Base-by-base conservation (phyloP, 2,329 filamentous ascomycete species). In the Colletotrichum sp. region DNA sequence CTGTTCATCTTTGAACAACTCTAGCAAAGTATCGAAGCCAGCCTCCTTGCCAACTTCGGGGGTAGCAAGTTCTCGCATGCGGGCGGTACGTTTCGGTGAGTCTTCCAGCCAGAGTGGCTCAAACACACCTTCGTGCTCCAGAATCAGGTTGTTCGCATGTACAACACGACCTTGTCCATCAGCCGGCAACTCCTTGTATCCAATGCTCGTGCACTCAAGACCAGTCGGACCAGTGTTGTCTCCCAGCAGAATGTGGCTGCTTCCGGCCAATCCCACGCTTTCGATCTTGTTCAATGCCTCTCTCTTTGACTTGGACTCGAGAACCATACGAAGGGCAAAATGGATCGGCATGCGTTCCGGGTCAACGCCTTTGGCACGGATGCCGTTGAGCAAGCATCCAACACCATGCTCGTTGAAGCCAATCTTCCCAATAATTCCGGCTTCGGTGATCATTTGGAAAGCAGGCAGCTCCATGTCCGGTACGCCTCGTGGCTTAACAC, bases 351-450 rank as follows among this genome's bases (percentile, higher is more conserved):
- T 43, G 2, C 38, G 38, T 48, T 66, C 26, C 21, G 63, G 63
- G 26, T 21, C 28, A 16, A 66, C 38, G 10, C 63, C 63, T 26
- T 28, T 66, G 63, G 63, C 63, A 14, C 63, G 63, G 63, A 66
- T 66, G 24, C 63, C 63, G 24, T 66, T 66, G 38, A 66, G 63
- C 9, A 66, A 26, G 7, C 67, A 70, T 0, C 91, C 92, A 0
- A 94, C 90, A 1, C 91, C 90, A 0, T 81, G 79, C 18, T 83
- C 84, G 79, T 94, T 94, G 77, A 93, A 85, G 0, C 92, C 92
- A 26, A 94, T 93, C 81, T 94, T 94, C 16, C 91, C 92, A 38
- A 94, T 88, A 26, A 92, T 87, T 16, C 91, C 91, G 0, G 88
- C 86, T 66, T 92, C 91, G 0, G 90, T 92, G 26, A 92, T 84